These are phyloP conservation scores for Biscutella auriculata DNA, from an alignment of 441 rosid genomes.

Conservation along the genomic window DNA sequence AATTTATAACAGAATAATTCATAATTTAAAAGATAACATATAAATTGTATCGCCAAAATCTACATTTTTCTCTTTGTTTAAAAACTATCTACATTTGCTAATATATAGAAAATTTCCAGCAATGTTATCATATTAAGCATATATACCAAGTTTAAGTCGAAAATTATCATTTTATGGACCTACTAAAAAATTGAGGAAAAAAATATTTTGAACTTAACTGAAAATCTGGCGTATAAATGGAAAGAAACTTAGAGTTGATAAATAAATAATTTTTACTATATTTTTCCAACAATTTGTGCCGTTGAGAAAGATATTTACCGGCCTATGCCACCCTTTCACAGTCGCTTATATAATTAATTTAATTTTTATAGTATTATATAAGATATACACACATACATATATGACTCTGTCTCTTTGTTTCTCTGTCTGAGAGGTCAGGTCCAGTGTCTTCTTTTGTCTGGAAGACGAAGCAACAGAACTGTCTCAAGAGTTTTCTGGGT, in stretches of 20 bases:
- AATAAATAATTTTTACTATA: not conserved
- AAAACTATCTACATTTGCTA: too few relatives aligned
- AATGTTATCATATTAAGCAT: too few relatives aligned
- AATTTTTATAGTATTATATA: not conserved
- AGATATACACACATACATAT: not conserved
- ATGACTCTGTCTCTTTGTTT: not conserved
- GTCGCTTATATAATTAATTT: not conserved
- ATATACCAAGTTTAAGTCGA: not conserved
- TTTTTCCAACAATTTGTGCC: not conserved
- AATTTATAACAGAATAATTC: too few relatives aligned
- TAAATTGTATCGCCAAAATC: too few relatives aligned
- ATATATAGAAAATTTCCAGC: too few relatives aligned
- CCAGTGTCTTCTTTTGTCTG: conserved; percentile 8
- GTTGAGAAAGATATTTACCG: not conserved
- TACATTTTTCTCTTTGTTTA: too few relatives aligned
- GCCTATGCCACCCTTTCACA: not conserved
- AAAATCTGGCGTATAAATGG: conserved; percentile 6
- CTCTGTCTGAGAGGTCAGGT: not conserved
- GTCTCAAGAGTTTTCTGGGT: not conserved
- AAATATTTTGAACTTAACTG: not conserved
- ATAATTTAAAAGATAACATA: too few relatives aligned
- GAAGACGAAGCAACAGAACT: not conserved
- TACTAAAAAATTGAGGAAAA: not conserved
- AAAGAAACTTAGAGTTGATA: conserved; percentile 10
- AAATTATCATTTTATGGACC: not conserved